These are phyloP conservation scores for Sesbania bispinosa DNA, from an alignment of 306 rosid species.

Conservation along the genomic window DNA sequence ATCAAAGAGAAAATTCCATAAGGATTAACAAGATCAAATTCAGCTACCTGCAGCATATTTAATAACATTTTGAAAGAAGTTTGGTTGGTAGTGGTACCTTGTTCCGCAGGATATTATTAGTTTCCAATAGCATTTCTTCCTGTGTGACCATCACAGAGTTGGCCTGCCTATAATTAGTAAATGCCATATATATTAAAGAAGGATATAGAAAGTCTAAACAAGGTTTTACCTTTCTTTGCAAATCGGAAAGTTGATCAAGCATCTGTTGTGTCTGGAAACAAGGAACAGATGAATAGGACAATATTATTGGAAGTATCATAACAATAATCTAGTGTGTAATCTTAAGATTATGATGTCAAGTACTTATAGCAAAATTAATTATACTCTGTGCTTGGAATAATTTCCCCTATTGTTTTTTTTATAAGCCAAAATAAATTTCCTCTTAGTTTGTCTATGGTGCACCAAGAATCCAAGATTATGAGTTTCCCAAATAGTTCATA, in stretches of 20 bases:
- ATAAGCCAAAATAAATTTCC: too few relatives aligned
- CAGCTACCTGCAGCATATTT: not conserved
- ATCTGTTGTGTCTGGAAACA: conserved; percentile 55
- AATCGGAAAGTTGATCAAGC: conserved; percentile 56
- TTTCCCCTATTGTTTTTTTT: too few relatives aligned
- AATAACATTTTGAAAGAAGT: not conserved
- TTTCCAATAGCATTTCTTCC: conserved; percentile 66
- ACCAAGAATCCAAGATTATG: too few relatives aligned
- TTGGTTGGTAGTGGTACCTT: conserved; percentile 48
- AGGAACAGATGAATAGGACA: conserved; percentile 6
- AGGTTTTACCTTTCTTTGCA: conserved; percentile 57
- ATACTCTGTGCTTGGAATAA: too few relatives aligned
- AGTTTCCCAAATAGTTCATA: too few relatives aligned
- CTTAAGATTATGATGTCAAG: not conserved
- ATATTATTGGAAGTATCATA: not conserved
- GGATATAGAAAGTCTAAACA: not conserved
- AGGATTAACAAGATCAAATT: not conserved
- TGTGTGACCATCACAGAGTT: conserved; percentile 28
- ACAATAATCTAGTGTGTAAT: not conserved
- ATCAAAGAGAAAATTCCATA: not conserved
- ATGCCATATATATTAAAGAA: not conserved
- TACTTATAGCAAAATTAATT: not conserved
- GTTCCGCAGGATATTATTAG: conserved; percentile 46
- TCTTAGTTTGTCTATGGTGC: too few relatives aligned
- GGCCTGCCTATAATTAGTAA: not conserved